Evolutionary conservation across 2,329 filamentous ascomycete species (phyloP), one percentile per base, ranked within the genome.

Genomic region (Colletotrichum truncatum): DNA sequence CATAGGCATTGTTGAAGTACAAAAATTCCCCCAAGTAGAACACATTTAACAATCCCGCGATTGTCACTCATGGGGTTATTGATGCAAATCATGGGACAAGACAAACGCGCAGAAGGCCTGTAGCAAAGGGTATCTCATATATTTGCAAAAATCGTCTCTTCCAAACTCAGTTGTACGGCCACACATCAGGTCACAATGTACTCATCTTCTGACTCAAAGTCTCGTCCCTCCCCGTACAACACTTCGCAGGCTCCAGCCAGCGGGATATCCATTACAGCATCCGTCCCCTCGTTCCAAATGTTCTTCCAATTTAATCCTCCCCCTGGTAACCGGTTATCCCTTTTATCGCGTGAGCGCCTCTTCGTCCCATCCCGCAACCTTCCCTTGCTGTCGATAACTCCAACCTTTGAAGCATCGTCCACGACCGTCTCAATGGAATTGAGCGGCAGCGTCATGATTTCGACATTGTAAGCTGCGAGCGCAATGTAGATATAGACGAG

Each of bases 221-320:
- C 77, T 63, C 70, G 80, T 67, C 73, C 80, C 76, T 87, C 86
- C 0, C 93, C 94, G 77, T 98, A 99, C 21, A 99, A 76, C 32
- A 99, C 89, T 81, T 99, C 94, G 74, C 95, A 98, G 2, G 98
- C 95, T 1, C 95, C 96, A 9, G 94, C 94, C 69, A 98, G 87
- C 7, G 96, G 96, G 51, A 99, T 91, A 80, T 99, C 96, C 92
- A 99, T 92, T 7, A 98, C 96, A 1, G 94, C 96, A 83, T 99
- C 96, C 0, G 96, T 99, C 16, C 96, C 94, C 71, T 93, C 90
- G 73, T 89, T 94, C 96, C 96, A 99, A 16, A 97, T 85, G 64
- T 84, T 86, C 73, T 85, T 89, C 95, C 96, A 98, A 73, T 93
- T 87, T 69, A 86, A 71, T 36, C 79, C 81, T 28, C 73, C 73